Base-by-base conservation (phyloP, 2,329 filamentous ascomycete genomes). In the Colletotrichum aenigma region DNA sequence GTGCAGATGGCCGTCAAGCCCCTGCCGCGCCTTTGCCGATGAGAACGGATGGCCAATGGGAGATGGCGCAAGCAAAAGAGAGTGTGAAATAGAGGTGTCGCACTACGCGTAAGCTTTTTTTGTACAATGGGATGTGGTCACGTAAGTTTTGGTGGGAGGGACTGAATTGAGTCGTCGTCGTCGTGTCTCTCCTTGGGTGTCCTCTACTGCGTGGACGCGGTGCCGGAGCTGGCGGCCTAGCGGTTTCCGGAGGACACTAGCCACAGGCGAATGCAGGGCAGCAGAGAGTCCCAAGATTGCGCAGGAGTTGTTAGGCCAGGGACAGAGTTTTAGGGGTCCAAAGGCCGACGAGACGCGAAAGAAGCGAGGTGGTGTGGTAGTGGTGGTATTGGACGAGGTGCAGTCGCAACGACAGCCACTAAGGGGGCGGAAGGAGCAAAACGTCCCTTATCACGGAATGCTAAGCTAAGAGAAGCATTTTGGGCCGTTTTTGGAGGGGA, bases 311-410 rank as follows among this genome's bases (percentile, higher is more conserved):
- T 36, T 36, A 65, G 36, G 26, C 26, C 48, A 52, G 52, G n/a
- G 36, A 43, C 15, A 32, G 34, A 55, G 38, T 62, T 67, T 66
- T 67, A 67, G 43, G 72, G 73, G 73, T 75, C 69, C 69, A 48
- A 48, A 52, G 55, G 56, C 62, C 26, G 55, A 67, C n/a, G 55
- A 48, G 69, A 72, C 55, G 56, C 55, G 62, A 61, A 43, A 72
- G 34, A 21, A 36, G 73, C 62, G 62, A 72, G 69, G 18, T 69
- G 55, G 52, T 61, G 66, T 61, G 66, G 12, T 24, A 2, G 71
- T 61, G 16, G 16, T 43, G 16, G 16, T 43, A 43, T 43, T 10
- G 36, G 36, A 18, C 18, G 36, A 43, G 16, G 16, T 43, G 16
- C 36, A 43, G 43, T 61, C 66, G 55, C 55, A 18, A 13, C 38